Conservation (phyloP, 352 stramenopile genomes). For the Pythium rishiriense region DNA sequence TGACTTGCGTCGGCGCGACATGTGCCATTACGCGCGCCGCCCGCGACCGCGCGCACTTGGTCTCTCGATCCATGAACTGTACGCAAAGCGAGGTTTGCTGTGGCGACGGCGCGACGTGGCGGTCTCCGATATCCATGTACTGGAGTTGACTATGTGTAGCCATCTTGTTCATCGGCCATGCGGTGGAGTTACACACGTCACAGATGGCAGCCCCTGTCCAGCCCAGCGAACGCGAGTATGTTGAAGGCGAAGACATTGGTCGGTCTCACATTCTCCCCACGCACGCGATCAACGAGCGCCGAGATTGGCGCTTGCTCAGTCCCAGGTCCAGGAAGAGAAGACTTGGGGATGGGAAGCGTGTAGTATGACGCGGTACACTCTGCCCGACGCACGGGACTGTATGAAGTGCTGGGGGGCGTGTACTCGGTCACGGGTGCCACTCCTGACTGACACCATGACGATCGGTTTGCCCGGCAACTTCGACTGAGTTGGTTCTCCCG, state of each 20-base stretch:
- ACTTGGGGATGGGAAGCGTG: background rate
- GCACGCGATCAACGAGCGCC: background rate
- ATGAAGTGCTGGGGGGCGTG: background rate
- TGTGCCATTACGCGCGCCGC: constrained; percentile 2
- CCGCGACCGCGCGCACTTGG: background rate
- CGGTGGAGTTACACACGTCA: constrained; percentile 20
- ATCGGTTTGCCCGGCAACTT: background rate
- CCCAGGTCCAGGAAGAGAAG: background rate
- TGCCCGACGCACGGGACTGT: too few relatives aligned
- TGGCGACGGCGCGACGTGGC: background rate
- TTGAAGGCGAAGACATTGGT: background rate
- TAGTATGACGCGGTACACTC: background rate
- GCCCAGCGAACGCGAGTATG: background rate
- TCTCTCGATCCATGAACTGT: background rate
- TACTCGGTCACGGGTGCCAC: background rate
- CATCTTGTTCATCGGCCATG: constrained; percentile 23
- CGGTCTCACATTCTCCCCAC: background rate
- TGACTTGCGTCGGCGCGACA: background rate
- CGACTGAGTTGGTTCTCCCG: background rate
- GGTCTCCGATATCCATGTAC: constrained; percentile 15
- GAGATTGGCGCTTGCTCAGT: background rate
- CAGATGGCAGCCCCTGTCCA: constrained; percentile 5
- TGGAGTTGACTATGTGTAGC: constrained; percentile 26
- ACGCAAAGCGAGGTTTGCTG: background rate
- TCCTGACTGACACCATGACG: background rate